These are phyloP conservation scores for Aspergillus niger DNA, from an alignment of 2,329 filamentous ascomycete genomes.

Conservation along the genomic window DNA sequence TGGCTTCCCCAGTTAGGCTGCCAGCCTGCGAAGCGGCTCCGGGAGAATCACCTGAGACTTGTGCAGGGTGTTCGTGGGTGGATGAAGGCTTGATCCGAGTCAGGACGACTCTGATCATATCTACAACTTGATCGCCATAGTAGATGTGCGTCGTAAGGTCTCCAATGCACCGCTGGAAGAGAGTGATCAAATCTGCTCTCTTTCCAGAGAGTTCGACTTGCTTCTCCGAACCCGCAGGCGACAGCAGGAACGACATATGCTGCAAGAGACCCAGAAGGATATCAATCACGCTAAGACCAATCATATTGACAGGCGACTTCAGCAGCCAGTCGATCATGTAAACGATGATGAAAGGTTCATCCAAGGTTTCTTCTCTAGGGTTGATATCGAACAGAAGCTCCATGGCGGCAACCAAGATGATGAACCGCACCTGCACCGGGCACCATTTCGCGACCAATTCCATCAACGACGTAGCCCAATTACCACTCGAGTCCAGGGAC, in stretches of 20 bases:
- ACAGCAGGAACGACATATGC: conserved; percentile 76
- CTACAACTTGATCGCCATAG: conserved; percentile 92
- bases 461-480: conserved; percentile 83
- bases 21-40: conserved; percentile 52
- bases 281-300: conserved; percentile 95
- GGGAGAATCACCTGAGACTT: conserved; percentile 54
- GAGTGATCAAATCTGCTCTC: conserved; percentile 65
- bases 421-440: conserved; percentile 90
- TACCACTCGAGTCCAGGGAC: conserved; percentile 52
- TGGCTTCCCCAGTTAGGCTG: conserved; percentile 29
- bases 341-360: conserved; percentile 72
- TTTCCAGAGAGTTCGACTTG: conserved; percentile 29
- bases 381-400: conserved; percentile 71
- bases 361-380: conserved; percentile 69
- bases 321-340: conserved; percentile 80
- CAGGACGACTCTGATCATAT: conserved; percentile 86
- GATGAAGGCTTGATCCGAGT: conserved; percentile 70
- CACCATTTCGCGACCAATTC: conserved; percentile 81
- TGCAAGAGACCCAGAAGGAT: conserved; percentile 81
- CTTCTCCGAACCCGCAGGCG: conserved; percentile 54
- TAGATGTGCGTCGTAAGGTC: conserved; percentile 92
- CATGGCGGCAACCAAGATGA: conserved; percentile 80
- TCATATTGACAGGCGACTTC: conserved; percentile 86
- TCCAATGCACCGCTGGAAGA: conserved; percentile 82
- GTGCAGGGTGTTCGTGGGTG: conserved; percentile 48